Conservation (phyloP, 163 green algal genomes). For the Scenedesmus sp. region DNA sequence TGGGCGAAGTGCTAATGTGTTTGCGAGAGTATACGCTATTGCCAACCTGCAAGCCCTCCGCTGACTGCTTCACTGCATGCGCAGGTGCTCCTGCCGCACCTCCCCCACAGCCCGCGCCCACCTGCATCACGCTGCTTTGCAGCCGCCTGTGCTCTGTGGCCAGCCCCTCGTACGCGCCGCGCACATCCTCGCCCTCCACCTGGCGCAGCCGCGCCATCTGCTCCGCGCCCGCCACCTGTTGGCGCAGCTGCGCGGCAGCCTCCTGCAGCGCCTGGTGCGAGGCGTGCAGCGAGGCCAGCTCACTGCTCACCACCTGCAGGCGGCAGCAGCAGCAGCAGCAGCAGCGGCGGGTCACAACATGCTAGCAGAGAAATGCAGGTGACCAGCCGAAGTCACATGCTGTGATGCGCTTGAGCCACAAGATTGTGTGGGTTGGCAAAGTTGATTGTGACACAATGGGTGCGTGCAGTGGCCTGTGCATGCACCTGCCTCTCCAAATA, state of each 20-base stretch:
- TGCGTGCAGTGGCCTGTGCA: no score
- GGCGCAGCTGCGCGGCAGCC: slow-evolving; percentile 50
- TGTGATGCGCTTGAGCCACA: no score
- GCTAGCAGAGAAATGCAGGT: no score
- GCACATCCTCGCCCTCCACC: slow-evolving; percentile 75
- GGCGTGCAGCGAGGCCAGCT: slow-evolving; percentile 53
- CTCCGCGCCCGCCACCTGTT: slow-evolving; percentile 57
- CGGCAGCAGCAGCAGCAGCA: not conserved
- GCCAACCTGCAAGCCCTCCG: no score
- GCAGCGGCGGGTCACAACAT: not conserved
- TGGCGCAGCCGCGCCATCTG: slow-evolving; percentile 60
- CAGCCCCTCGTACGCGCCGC: slow-evolving; percentile 68
- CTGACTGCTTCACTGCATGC: no score
- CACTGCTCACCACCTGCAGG: slow-evolving; percentile 62
- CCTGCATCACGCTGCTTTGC: slow-evolving; percentile 47
- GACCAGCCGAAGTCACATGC: no score
- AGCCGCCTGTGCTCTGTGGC: slow-evolving; percentile 58
- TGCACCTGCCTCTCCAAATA: no score
- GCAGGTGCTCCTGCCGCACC: no score
- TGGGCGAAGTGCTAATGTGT: no score
- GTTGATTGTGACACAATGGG: no score
- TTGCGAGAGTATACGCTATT: no score
- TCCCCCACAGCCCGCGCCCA: not conserved
- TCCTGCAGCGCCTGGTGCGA: slow-evolving; percentile 45
- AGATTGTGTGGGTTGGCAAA: no score